Base-by-base conservation (phyloP, 208 protist genomes). In the Acanthamoeba lenticulata region DNA sequence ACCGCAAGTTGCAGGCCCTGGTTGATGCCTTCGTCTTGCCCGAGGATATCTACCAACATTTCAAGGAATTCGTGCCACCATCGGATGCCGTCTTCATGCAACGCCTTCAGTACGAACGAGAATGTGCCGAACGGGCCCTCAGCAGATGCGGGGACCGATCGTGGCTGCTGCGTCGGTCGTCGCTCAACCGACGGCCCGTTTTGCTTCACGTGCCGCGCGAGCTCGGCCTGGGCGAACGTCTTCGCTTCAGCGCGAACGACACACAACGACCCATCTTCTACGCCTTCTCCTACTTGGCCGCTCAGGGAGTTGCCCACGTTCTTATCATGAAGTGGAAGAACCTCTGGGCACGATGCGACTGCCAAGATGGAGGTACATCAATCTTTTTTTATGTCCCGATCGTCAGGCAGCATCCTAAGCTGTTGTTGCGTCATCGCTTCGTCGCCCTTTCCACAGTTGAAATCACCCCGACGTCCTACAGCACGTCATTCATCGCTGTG, bases 291-390 rank as follows among this genome's bases (percentile, higher is more conserved):
- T 83, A 83, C 72, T 15, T 38, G 17, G 40, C 72, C 42, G 42
- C 15, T 38, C 72, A 72, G 72, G 42, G 40, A 15, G 49, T 83
- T n/a, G 36, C 72, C 19, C 72, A 83, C 72, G 72, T 83, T 3
- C 72, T 83, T 21, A 83, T 83, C 42, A 83, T 83, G 72, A 83
- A 83, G 72, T 83, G 72, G 72, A 83, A 83, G 72, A 83, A 83
- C 40, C 72, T 83, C 40, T 83, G 72, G 72, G 72, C 72, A 7
- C 36, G 72, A 34, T 83, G 72, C 29, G 72, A 83, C 42, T 83
- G 72, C 42, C 38, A 83, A 34, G 72, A 83, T 49, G 72, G 72
- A 52, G 72, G 72, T 83, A 40, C 72, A 55, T 40, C 62, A 72
- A 44, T 11, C 42, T 19, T 21, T 40, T 49, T 32, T n/a, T 45